phyloP scores from a whole-genome alignment of 345 rosid species.

The Microthlaspi erraticum region DNA sequence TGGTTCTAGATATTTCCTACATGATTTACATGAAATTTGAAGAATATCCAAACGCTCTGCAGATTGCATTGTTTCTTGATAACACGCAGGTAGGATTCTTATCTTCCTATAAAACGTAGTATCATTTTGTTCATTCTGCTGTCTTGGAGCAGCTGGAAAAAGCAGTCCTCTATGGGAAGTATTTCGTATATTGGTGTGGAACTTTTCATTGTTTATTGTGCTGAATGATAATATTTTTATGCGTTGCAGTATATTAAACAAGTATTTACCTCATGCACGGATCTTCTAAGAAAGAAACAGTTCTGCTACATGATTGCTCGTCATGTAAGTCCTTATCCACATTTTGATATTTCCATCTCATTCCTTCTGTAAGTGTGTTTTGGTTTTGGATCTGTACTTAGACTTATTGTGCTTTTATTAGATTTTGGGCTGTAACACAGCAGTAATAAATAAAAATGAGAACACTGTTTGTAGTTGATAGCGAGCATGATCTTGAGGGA shows the following conservation, averaged over 20 bases:
- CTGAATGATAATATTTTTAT: slow-evolving; percentile 34
- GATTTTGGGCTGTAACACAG: background rate
- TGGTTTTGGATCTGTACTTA: slow-evolving; percentile 21
- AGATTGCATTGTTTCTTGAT: slow-evolving; percentile 86
- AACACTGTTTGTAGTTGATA: slow-evolving; percentile 12
- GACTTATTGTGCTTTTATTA: slow-evolving; percentile 2
- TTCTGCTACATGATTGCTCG: slow-evolving; percentile 89
- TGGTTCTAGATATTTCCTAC: slow-evolving; percentile 77
- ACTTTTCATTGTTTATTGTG: background rate
- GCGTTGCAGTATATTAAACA: slow-evolving; percentile 72
- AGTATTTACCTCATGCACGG: slow-evolving; percentile 76
- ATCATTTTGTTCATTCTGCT: slow-evolving; percentile 9
- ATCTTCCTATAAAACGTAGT: background rate
- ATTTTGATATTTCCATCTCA: slow-evolving; percentile 3
- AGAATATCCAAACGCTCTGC: slow-evolving; percentile 83
- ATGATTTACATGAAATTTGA: slow-evolving; percentile 76
- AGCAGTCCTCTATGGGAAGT: slow-evolving; percentile 1
- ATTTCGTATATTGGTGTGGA: background rate
- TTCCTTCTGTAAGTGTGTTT: slow-evolving; percentile 4
- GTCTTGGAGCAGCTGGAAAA: background rate
- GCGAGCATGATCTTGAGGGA: slow-evolving; percentile 19
- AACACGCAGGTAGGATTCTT: slow-evolving; percentile 67
- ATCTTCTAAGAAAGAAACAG: slow-evolving; percentile 75
- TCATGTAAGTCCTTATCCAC: slow-evolving; percentile 65
- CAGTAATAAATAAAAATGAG: background rate